Evolutionary conservation across 2,329 filamentous ascomycete genomes (phyloP), one percentile per base, ranked within the genome.

Genomic region (Tolypocladium capitatum): DNA sequence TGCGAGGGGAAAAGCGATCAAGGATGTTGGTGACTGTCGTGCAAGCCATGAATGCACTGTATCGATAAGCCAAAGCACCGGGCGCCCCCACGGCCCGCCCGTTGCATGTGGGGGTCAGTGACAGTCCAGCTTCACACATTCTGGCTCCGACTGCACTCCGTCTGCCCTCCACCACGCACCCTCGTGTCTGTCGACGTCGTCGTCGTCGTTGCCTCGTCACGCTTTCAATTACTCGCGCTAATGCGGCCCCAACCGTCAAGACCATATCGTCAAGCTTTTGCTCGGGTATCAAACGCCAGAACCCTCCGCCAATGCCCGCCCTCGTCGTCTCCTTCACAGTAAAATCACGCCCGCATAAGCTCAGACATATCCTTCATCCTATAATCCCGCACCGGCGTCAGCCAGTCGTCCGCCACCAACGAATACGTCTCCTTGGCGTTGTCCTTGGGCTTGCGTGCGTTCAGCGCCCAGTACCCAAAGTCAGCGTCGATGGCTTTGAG

Each of bases 391-490:
- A 81, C 67, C 0, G 77, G 74, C 18, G 78, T 83, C 52, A 72
- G 57, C 81, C 81, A 85, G 60, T 82, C 78, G 55, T 83, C 79
- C 51, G 72, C 63, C 18, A 84, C 64, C 24, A 85, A 63, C 2
- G 75, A 73, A 58, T 85, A 84, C 13, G 71, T 70, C 66, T 85
- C 81, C 31, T 64, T 68, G 44, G 65, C 70, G 59, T 80, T 71
- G 34, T 73, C 67, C 49, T 71, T 71, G 10, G 79, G 76, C 62
- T 85, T 84, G 43, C 77, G 68, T 35, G 81, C 77, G 63, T 84
- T 84, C 53, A 84, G 59, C 16, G 81, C 81, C 82, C 81, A 85
- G 62, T 84, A 85, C 7, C 76, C 81, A 66, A 81, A 83, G 55
- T 84, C 80, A 10, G 76, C 77, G 55, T 83, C 78, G 45, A 78